These are phyloP conservation scores for Glomus cerebriforme DNA, from an alignment of 192 early-diverging fungal genomes.

Conservation along the genomic window DNA sequence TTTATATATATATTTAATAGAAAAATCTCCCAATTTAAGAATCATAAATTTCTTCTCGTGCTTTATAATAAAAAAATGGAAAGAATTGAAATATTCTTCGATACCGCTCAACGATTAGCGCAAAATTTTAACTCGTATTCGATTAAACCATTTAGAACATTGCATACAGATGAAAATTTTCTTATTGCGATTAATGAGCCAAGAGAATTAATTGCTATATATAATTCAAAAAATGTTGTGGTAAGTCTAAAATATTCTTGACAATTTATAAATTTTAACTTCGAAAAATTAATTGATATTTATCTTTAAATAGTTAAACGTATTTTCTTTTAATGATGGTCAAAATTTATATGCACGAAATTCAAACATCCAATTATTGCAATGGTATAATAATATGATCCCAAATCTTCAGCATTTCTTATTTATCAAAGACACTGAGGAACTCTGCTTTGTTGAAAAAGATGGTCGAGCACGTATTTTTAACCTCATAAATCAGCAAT, in stretches of 20 bases:
- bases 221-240: slow-evolving; percentile 8
- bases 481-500: slow-evolving; percentile 8
- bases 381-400: slow-evolving; percentile 16
- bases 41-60: background rate
- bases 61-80: background rate
- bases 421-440: slow-evolving; percentile 24
- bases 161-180: background rate
- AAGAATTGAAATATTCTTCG: background rate
- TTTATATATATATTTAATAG: background rate
- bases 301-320: slow-evolving; percentile 13
- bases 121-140: background rate
- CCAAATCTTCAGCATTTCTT: slow-evolving; percentile 18
- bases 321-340: slow-evolving; percentile 16
- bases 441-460: slow-evolving; percentile 26
- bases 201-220: slow-evolving; percentile 27
- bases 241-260: background rate
- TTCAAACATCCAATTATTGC: slow-evolving; percentile 18
- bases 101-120: background rate
- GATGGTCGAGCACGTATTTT: slow-evolving; percentile 18
- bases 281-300: background rate
- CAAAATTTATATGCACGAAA: background rate
- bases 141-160: background rate
- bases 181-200: slow-evolving; percentile 13
- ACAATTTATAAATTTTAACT: background rate
- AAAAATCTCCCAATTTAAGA: background rate